Conservation (phyloP, 1,284 basidiomycete species). For the Moesziomyces antarcticus region DNA sequence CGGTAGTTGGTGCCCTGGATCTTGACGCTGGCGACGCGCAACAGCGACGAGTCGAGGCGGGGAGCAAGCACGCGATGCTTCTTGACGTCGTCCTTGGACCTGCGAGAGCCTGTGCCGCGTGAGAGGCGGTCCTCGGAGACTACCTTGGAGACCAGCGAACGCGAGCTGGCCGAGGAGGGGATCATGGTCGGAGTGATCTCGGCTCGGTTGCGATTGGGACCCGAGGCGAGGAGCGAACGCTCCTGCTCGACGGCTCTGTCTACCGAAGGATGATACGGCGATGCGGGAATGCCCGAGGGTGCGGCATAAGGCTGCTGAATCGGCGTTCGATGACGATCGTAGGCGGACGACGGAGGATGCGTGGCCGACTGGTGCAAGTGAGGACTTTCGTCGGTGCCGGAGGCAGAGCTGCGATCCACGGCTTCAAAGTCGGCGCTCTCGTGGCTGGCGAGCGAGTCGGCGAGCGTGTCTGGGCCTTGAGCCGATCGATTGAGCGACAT, state of each 20-base stretch:
- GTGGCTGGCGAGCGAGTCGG: slow-evolving; percentile 24
- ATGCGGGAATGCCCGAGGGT: slow-evolving; percentile 20
- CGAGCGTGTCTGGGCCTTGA: slow-evolving; percentile 14
- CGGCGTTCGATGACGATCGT: slow-evolving; percentile 19
- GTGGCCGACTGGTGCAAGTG: slow-evolving; percentile 6
- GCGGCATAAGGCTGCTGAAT: slow-evolving; percentile 19
- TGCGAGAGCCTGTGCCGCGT: slow-evolving; percentile 22
- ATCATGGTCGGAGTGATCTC: slow-evolving; percentile 38
- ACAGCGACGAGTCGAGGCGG: slow-evolving; percentile 56
- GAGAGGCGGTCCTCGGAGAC: slow-evolving; percentile 27
- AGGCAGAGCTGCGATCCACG: slow-evolving; percentile 46
- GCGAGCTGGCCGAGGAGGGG: slow-evolving; percentile 41
- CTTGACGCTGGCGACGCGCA: slow-evolving; percentile 55
- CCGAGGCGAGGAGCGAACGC: slow-evolving; percentile 40
- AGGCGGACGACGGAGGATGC: slow-evolving; percentile 7
- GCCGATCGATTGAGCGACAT: slow-evolving; percentile 14
- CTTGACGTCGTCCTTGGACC: slow-evolving; percentile 29
- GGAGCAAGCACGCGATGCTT: slow-evolving; percentile 35
- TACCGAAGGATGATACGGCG: slow-evolving; percentile 16
- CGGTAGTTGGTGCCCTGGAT: slow-evolving; percentile 76
- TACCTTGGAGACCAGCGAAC: slow-evolving; percentile 34
- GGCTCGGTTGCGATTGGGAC: slow-evolving; percentile 40
- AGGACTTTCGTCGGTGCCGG: slow-evolving; percentile 35
- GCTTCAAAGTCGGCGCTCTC: slow-evolving; percentile 48
- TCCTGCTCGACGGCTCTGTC: slow-evolving; percentile 35